These are phyloP conservation scores for Takashimella tepidaria DNA, from an alignment of 1,284 basidiomycete species.

Conservation along the genomic window DNA sequence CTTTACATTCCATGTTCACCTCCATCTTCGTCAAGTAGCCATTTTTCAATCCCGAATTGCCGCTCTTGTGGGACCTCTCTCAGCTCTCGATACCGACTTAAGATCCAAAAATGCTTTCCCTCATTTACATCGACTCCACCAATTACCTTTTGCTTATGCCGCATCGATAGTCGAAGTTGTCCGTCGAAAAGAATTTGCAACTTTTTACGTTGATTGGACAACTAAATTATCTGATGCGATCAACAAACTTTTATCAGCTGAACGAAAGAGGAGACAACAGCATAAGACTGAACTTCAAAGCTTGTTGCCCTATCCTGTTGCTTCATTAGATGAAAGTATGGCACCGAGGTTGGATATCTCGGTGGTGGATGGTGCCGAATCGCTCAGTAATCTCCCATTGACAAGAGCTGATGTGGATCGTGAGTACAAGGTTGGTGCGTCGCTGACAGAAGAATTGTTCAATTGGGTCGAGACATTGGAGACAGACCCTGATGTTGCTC, in stretches of 20 bases:
- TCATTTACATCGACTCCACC: conserved; percentile 81
- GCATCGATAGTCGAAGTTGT: conserved; percentile 88
- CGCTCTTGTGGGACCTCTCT: conserved; percentile 59
- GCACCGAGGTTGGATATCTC: conserved; percentile 67
- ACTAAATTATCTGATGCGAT: conserved; percentile 73
- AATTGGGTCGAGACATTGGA: conserved; percentile 58
- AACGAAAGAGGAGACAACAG: conserved; percentile 68
- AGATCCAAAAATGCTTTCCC: conserved; percentile 65
- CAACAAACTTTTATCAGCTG: conserved; percentile 64
- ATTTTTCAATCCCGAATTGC: conserved; percentile 69
- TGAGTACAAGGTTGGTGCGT: conserved; percentile 45
- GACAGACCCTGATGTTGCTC: conserved; percentile 28
- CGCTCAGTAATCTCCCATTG: conserved; percentile 47
- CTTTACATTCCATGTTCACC: conserved; percentile 65
- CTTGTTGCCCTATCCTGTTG: conserved; percentile 70
- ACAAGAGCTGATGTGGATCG: conserved; percentile 68
- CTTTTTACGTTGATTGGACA: conserved; percentile 65
- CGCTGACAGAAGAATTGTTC: conserved; percentile 51
- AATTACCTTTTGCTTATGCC: conserved; percentile 87
- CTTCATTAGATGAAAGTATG: conserved; percentile 22
- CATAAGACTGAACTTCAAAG: conserved; percentile 72
- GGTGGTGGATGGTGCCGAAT: conserved; percentile 52
- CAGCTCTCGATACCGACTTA: conserved; percentile 66
- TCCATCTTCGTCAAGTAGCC: conserved; percentile 64
- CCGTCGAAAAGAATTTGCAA: conserved; percentile 78